Conservation (phyloP, 2,329 filamentous ascomycete species). For the Thelonectria discophora region DNA sequence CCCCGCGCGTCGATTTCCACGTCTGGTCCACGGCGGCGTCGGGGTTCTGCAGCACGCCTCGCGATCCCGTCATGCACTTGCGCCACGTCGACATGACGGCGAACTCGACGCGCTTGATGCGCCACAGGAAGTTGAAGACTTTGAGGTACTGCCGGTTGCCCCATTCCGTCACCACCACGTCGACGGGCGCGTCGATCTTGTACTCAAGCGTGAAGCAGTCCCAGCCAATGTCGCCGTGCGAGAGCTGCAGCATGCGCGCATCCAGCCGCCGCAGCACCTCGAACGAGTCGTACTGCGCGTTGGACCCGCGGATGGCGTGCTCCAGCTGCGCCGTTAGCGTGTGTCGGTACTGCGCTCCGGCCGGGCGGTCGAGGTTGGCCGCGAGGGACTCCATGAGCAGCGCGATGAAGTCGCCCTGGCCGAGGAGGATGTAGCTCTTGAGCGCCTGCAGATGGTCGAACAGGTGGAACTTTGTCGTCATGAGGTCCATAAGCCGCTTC, state of each 20-base stretch:
- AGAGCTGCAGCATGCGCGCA: slow-evolving; percentile 97
- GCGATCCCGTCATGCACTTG: slow-evolving; percentile 91
- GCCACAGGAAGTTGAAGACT: slow-evolving; percentile 99
- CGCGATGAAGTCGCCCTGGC: slow-evolving; percentile 96
- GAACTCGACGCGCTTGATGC: slow-evolving; percentile 97
- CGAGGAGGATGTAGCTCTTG: slow-evolving; percentile 93
- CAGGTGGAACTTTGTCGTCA: slow-evolving; percentile 94
- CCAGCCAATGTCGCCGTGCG: slow-evolving; percentile 97
- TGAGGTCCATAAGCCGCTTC: slow-evolving; percentile 90
- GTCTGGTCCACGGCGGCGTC: slow-evolving; percentile 74
- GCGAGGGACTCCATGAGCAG: slow-evolving; percentile 96
- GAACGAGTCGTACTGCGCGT: slow-evolving; percentile 92
- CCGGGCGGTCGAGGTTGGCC: slow-evolving; percentile 90
- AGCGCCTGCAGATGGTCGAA: slow-evolving; percentile 91
- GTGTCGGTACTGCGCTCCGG: slow-evolving; percentile 96
- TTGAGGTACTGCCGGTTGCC: slow-evolving; percentile 96
- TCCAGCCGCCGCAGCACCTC: slow-evolving; percentile 93
- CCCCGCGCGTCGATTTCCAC: slow-evolving; percentile 90
- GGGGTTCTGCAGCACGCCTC: slow-evolving; percentile 85
- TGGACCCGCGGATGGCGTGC: slow-evolving; percentile 95
- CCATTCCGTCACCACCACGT: slow-evolving; percentile 97
- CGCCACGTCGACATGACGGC: slow-evolving; percentile 91
- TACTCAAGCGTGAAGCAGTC: slow-evolving; percentile 99
- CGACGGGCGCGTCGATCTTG: slow-evolving; percentile 94
- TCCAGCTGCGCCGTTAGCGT: slow-evolving; percentile 97